Evolutionary conservation across 192 early-diverging fungal genomes (phyloP).

Genomic region (Cetraspora pellucida): DNA sequence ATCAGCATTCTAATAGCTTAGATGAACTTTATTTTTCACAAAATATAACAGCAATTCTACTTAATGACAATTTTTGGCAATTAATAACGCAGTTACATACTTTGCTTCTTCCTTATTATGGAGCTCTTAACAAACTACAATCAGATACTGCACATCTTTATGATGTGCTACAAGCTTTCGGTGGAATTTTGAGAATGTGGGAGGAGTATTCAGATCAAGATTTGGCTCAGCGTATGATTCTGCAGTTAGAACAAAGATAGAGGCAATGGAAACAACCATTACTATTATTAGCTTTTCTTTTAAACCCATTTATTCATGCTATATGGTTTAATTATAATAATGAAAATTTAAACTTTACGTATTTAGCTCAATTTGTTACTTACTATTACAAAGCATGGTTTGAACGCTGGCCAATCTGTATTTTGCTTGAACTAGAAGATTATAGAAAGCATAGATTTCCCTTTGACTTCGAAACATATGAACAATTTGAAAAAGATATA

Average conservation of each 20-base stretch:
- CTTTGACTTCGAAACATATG: constrained; percentile 9
- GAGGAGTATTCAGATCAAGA: neutral
- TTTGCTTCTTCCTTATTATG: constrained; percentile 12
- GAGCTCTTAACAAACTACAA: no score
- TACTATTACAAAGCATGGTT: no score
- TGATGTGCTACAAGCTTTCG: constrained; percentile 10
- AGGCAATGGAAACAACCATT: neutral
- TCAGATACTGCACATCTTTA: neutral
- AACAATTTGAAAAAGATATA: constrained; percentile 6
- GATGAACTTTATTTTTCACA: no score
- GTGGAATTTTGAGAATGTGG: constrained; percentile 5
- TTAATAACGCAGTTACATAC: neutral
- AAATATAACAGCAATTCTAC: neutral
- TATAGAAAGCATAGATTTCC: neutral
- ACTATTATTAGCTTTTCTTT: neutral
- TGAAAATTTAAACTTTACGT: neutral
- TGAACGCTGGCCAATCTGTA: neutral
- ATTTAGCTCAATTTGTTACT: neutral
- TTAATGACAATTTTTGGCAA: neutral
- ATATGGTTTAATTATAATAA: neutral
- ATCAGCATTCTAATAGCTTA: no score
- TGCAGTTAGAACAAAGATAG: neutral
- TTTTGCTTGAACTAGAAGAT: neutral
- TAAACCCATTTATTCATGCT: neutral
- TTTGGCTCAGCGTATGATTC: neutral